Evolutionary conservation across 2,329 filamentous ascomycete genomes (phyloP).

Genomic region (Colletotrichum gigasporum): DNA sequence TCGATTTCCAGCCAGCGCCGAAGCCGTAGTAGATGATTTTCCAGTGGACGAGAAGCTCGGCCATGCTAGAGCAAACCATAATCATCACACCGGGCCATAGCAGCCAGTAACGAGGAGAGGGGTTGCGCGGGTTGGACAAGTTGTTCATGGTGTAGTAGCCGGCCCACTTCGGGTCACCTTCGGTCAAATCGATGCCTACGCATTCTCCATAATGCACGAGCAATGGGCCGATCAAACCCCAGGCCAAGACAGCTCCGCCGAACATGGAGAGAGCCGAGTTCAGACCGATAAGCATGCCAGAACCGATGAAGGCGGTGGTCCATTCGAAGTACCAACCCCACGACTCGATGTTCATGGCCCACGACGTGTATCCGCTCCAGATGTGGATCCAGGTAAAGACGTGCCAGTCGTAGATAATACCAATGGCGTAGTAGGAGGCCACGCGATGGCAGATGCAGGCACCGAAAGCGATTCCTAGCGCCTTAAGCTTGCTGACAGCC

Average conservation of each 20-base stretch:
- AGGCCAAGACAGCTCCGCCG: conserved; percentile 63
- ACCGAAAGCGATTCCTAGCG: conserved; percentile 59
- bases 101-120: conserved; percentile 53
- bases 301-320: conserved; percentile 70
- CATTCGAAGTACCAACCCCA: conserved; percentile 70
- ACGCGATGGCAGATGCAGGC: conserved; percentile 62
- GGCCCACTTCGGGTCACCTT: conserved; percentile 40
- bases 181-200: conserved; percentile 50
- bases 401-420: conserved; percentile 69
- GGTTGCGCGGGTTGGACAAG: conserved; percentile 40
- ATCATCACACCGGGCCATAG: conserved; percentile 56
- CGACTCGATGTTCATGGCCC: conserved; percentile 62
- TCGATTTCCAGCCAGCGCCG: conserved; percentile 44
- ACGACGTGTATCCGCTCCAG: conserved; percentile 61
- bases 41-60: conserved; percentile 52
- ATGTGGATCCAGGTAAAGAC: conserved; percentile 63
- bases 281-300: conserved; percentile 57
- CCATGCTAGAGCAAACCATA: conserved; percentile 50
- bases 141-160: conserved; percentile 41
- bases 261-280: conserved; percentile 69
- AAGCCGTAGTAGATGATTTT: conserved; percentile 46
- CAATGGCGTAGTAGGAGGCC: conserved; percentile 66
- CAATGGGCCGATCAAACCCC: conserved; percentile 60
- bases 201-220: conserved; percentile 61
- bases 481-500: conserved; percentile 66